These are phyloP conservation scores for Dactylella cylindrospora DNA, from an alignment of 2,329 filamentous ascomycete genomes.

Conservation along the genomic window DNA sequence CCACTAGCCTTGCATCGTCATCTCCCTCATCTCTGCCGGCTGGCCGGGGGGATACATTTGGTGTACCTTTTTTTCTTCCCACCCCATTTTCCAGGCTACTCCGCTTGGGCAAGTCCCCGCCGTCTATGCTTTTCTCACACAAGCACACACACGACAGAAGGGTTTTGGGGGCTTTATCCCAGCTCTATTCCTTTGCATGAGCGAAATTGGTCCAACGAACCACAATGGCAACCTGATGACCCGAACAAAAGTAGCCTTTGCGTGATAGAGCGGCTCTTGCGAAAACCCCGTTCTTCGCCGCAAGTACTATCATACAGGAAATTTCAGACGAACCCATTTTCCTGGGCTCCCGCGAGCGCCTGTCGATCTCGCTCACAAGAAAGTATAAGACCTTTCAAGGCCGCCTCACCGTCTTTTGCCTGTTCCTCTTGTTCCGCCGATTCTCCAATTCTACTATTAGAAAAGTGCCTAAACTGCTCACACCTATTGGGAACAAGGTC, in stretches of 20 bases:
- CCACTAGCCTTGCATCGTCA: slow-evolving; percentile 37
- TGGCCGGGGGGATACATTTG: no score
- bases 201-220: slow-evolving; percentile 43
- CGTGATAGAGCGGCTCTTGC: slow-evolving; percentile 30
- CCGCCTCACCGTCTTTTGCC: slow-evolving; percentile 27
- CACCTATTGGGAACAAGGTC: no score
- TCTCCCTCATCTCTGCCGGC: slow-evolving; percentile 28
- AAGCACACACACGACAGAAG: slow-evolving; percentile 23
- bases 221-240: slow-evolving; percentile 38
- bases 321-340: slow-evolving; percentile 17
- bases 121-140: slow-evolving; percentile 21
- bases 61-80: no score
- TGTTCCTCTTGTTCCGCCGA: slow-evolving; percentile 27
- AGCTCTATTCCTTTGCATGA: slow-evolving; percentile 34
- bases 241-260: neutral
- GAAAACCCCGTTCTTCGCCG: no score
- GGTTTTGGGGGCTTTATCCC: slow-evolving; percentile 39
- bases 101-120: slow-evolving; percentile 37
- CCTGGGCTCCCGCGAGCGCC: slow-evolving; percentile 34
- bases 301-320: neutral
- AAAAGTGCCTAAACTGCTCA: slow-evolving; percentile 40
- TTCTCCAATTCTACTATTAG: slow-evolving; percentile 32
- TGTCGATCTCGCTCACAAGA: slow-evolving; percentile 39
- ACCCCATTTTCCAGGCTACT: slow-evolving; percentile 26
- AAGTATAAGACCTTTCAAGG: slow-evolving; percentile 43